phyloP scores from a whole-genome alignment of 2,329 filamentous ascomycete genomes.

The Diplocarpon rosae region DNA sequence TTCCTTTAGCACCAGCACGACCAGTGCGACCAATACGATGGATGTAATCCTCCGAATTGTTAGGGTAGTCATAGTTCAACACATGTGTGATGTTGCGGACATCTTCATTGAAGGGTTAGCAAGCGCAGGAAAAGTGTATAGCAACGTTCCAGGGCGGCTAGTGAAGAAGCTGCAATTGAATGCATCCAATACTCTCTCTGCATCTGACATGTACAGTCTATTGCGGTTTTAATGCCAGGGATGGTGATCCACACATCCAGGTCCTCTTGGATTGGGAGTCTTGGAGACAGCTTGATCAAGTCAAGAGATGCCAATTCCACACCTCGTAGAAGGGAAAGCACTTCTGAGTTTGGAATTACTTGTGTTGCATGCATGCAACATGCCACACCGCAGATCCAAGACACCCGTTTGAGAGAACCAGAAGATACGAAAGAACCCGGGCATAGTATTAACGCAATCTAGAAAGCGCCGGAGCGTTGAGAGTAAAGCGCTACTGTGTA shows the following conservation, averaged over 20 bases:
- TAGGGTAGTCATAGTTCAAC: constrained; percentile 99
- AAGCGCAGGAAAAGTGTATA: constrained; percentile 48
- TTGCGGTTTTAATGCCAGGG: constrained; percentile 36
- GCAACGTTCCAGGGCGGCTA: constrained; percentile 48
- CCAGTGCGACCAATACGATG: constrained; percentile 95
- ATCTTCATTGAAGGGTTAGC: constrained; percentile 88
- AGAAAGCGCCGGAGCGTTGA: constrained; percentile 78
- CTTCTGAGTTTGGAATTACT: constrained; percentile 64
- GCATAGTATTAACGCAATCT: constrained; percentile 85
- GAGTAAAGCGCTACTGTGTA: constrained; percentile 71
- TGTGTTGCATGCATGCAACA: constrained; percentile 58
- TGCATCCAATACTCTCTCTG: constrained; percentile 32
- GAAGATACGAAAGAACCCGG: constrained; percentile 75
- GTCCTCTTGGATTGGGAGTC: constrained; percentile 47
- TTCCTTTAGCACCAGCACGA: constrained; percentile 87
- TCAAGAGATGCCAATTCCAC: constrained; percentile 73
- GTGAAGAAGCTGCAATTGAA: constrained; percentile 27
- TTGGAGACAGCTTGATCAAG: constrained; percentile 67
- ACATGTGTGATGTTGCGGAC: constrained; percentile 99
- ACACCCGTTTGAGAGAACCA: constrained; percentile 73
- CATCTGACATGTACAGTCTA: constrained; percentile 29
- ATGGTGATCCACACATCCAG: constrained; percentile 45
- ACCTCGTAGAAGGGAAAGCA: constrained; percentile 55
- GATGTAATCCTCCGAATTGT: constrained; percentile 98
- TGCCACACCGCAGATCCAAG: constrained; percentile 75